phyloP scores from a whole-genome alignment of 495 filamentous ascomycete genomes.

The Cercophora sp. region DNA sequence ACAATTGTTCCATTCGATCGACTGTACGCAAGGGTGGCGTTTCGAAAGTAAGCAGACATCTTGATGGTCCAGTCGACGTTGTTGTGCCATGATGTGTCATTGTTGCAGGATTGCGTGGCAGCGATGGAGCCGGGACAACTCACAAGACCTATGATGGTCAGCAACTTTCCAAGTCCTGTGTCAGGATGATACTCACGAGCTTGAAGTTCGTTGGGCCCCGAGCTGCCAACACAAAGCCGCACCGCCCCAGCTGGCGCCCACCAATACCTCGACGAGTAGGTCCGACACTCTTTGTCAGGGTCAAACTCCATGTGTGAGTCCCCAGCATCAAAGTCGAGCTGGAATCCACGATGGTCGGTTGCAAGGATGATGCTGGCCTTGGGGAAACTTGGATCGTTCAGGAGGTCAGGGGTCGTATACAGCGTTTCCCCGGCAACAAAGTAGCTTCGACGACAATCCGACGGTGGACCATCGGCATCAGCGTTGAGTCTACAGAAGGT shows the following conservation, averaged over 20 bases:
- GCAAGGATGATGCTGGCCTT: conserved; percentile 12
- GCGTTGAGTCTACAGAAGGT: conserved; percentile 3
- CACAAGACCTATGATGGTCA: conserved; percentile 7
- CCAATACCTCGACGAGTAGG: conserved; percentile 9
- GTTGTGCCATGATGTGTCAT: conserved; percentile 6
- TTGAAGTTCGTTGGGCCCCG: conserved; percentile 5
- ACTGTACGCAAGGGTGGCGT: conserved; percentile 4
- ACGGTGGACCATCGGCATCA: neutral
- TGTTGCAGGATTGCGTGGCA: neutral
- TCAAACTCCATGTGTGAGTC: conserved; percentile 10
- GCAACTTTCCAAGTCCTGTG: too few relatives aligned
- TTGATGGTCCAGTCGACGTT: conserved; percentile 12
- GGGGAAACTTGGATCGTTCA: conserved; percentile 11
- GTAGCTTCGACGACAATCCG: conserved; percentile 1
- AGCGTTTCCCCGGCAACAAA: conserved; percentile 10
- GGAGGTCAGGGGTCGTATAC: neutral
- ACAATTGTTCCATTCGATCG: conserved; percentile 4
- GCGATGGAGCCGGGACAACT: conserved; percentile 4
- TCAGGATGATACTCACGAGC: conserved; percentile 1
- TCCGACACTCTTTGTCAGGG: conserved; percentile 5
- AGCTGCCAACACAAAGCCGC: conserved; percentile 8
- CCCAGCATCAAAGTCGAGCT: conserved; percentile 12
- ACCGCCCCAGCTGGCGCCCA: conserved; percentile 7
- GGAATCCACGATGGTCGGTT: conserved; percentile 9
- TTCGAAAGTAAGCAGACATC: conserved; percentile 1